These are phyloP conservation scores for Rhynchospora tenuis DNA, from an alignment of 176 grass and related monocot genomes.

Conservation along the genomic window DNA sequence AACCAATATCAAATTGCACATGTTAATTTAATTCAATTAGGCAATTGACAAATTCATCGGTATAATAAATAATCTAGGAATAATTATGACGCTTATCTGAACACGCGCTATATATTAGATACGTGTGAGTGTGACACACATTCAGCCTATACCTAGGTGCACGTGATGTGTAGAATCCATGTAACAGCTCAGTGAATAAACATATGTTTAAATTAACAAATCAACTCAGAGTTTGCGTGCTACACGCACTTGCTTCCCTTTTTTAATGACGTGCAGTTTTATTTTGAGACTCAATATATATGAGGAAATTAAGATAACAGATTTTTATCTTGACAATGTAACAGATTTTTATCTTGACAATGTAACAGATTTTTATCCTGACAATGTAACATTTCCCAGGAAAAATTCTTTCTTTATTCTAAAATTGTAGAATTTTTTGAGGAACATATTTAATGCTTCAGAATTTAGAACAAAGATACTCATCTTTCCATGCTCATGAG, in stretches of 20 bases:
- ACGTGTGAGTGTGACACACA: background rate
- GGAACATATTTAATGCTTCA: background rate
- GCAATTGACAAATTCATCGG: background rate
- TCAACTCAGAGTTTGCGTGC: background rate
- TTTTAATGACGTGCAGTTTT: too few relatives aligned
- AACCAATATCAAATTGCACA: background rate
- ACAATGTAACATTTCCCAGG: too few relatives aligned
- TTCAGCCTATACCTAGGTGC: background rate
- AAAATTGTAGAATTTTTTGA: background rate
- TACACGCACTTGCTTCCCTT: too few relatives aligned
- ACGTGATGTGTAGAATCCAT: background rate
- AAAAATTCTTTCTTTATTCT: background rate
- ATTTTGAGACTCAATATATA: too few relatives aligned
- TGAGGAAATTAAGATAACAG: too few relatives aligned
- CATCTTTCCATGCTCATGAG: background rate
- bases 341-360: too few relatives aligned
- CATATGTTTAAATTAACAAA: background rate
- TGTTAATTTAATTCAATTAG: background rate
- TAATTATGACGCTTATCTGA: background rate
- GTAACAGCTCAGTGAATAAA: background rate
- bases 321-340: too few relatives aligned
- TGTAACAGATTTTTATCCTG: too few relatives aligned
- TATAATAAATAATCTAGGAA: background rate
- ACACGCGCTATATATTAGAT: background rate
- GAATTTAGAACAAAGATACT: background rate